Evolutionary conservation across 352 stramenopile species (phyloP).

Genomic region (Phytophthora megakarya): DNA sequence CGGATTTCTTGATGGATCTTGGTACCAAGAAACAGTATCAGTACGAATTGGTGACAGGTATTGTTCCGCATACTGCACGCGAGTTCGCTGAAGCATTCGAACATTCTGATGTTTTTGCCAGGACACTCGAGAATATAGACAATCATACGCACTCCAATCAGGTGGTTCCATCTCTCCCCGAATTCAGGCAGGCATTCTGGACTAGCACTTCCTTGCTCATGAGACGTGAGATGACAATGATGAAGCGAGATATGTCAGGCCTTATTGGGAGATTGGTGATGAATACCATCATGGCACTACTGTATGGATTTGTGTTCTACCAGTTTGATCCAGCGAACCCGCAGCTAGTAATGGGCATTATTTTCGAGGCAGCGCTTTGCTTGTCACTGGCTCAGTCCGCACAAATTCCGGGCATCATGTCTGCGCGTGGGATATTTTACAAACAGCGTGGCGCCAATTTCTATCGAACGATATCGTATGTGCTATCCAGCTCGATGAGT

Average conservation of each 20-base stretch:
- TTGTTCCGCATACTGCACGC: too few species aligned
- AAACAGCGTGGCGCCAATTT: slow-evolving; percentile 82
- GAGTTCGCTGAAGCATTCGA: too few species aligned
- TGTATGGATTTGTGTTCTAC: slow-evolving; percentile 54
- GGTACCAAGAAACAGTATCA: slow-evolving; percentile 39
- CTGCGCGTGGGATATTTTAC: slow-evolving; percentile 75
- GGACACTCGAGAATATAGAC: slow-evolving; percentile 2
- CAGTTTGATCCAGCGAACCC: slow-evolving; percentile 41
- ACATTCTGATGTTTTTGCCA: too few species aligned
- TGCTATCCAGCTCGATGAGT: slow-evolving; percentile 43
- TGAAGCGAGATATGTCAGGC: slow-evolving; percentile 39
- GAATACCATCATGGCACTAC: slow-evolving; percentile 50
- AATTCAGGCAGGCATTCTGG: slow-evolving; percentile 44
- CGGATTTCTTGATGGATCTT: slow-evolving; percentile 50
- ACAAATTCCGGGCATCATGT: slow-evolving; percentile 76
- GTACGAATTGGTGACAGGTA: too few species aligned
- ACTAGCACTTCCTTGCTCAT: slow-evolving; percentile 26
- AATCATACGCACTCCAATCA: slow-evolving; percentile 27
- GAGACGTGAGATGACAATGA: slow-evolving; percentile 60
- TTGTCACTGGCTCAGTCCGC: slow-evolving; percentile 66
- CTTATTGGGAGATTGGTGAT: slow-evolving; percentile 36
- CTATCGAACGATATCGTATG: slow-evolving; percentile 65
- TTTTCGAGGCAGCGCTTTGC: slow-evolving; percentile 82
- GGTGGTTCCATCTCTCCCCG: too few species aligned
- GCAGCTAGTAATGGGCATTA: slow-evolving; percentile 61